Base-by-base conservation (phyloP, 2,329 filamentous ascomycete species). In the Uncinocarpus reesii region DNA sequence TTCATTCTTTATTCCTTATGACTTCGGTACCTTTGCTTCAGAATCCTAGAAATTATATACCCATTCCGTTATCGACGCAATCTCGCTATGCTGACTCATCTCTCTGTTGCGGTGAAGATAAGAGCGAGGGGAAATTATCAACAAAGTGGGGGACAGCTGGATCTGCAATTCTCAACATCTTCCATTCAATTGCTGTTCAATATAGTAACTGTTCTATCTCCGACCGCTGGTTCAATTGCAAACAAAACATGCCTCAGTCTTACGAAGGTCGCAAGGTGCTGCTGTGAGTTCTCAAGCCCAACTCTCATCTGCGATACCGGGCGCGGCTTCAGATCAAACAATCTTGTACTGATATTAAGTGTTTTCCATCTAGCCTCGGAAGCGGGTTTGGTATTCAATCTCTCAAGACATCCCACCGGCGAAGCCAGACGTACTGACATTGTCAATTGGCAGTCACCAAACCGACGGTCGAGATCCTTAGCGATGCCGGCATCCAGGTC, bases 391-490 rank as follows among this genome's bases (percentile, higher is more conserved):
- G 54, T 56, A 51, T 16, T 49, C 36, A 10, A 15, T 35, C 13
- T 42, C 7, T 29, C n/a, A n/a, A 23, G 7, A 18, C n/a, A 42
- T 44, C 20, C 36, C 29, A 13, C 23, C 7, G 7, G 18, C 4
- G 32, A 20, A 28, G 40, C 11, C 5, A n/a, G 15, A 21, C 4
- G n/a, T 3, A 41, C 43, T 50, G 18, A 36, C 20, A 13, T 7
- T 34, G 35, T 42, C 44, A 42, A 48, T 52, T 36, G 47, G 31
- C 49, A 65, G 79, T 82, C 56, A 77, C 79, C 56, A 73, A 72
- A 60, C 80, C 81, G 48, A 81, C 80, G 15, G 73, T 84, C 52
- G 77, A 84, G 55, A 70, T 83, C 52, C 73, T 84, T 52, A 70
- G 69, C 62, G 70, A 79, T 40, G 67, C 75, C n/a, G 79, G 75